Evolutionary conservation across 257 asterid genomes (phyloP).

Genomic region (Ophiorrhiza pumila): DNA sequence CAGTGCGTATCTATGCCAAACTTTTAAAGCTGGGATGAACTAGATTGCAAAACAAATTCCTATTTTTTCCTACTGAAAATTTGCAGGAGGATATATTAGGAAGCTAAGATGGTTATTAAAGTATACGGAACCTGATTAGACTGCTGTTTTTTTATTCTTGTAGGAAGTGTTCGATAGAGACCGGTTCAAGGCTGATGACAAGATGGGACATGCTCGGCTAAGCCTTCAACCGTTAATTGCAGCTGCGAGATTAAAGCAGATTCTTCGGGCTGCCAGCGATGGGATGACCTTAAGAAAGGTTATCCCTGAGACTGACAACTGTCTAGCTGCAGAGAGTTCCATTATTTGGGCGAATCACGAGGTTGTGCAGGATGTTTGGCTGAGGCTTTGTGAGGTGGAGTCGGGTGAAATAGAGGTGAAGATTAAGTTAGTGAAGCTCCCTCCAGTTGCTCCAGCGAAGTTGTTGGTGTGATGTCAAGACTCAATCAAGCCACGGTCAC

Average conservation of each 20-base stretch:
- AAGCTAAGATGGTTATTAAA: background rate
- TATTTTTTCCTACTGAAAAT: background rate
- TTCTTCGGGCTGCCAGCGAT: constrained; percentile 31
- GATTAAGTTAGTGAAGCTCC: constrained; percentile 29
- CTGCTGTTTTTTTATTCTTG: constrained; percentile 3
- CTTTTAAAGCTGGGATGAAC: background rate
- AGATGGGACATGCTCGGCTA: constrained; percentile 44
- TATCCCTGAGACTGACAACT: constrained; percentile 43
- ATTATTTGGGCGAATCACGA: constrained; percentile 33
- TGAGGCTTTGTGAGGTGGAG: constrained; percentile 46
- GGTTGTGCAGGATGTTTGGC: constrained; percentile 45
- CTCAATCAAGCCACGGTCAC: background rate
- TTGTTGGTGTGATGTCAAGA: constrained; percentile 4
- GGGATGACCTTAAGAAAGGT: constrained; percentile 45
- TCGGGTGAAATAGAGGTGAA: constrained; percentile 45
- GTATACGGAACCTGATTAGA: background rate
- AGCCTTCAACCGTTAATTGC: constrained; percentile 43
- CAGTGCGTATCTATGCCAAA: background rate
- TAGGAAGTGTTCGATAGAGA: constrained; percentile 52
- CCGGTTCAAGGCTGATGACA: constrained; percentile 44
- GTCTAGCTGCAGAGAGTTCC: constrained; percentile 39
- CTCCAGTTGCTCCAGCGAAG: constrained; percentile 18
- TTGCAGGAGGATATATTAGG: background rate
- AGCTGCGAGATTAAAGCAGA: constrained; percentile 41
- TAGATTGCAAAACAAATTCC: background rate